phyloP scores from a whole-genome alignment of 2,329 filamentous ascomycete genomes.

The Xylaria sp. region DNA sequence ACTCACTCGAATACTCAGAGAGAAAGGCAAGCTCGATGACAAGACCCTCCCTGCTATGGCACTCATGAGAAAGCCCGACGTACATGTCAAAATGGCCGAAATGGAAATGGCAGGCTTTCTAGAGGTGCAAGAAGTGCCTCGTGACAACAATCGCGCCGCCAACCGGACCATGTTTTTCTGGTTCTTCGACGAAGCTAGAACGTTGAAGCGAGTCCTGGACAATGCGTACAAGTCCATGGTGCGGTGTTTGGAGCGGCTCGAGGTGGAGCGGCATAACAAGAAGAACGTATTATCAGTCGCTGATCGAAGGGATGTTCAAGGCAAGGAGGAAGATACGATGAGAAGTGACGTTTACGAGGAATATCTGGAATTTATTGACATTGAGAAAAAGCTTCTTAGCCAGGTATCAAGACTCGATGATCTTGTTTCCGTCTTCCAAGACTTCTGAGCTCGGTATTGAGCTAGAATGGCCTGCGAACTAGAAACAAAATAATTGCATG shows the following conservation, averaged over 20 bases:
- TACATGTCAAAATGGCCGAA: constrained; percentile 83
- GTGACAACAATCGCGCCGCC: constrained; percentile 82
- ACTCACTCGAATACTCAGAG: constrained; percentile 83
- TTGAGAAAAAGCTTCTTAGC: constrained; percentile 78
- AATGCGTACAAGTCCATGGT: constrained; percentile 91
- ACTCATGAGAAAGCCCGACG: constrained; percentile 84
- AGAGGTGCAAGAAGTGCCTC: constrained; percentile 93
- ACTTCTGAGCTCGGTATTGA: constrained; percentile 58
- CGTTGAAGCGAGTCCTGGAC: constrained; percentile 76
- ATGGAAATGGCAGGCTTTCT: constrained; percentile 89
- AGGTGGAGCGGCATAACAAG: constrained; percentile 77
- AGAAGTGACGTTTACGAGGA: constrained; percentile 76
- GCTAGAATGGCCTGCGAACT: constrained; percentile 22
- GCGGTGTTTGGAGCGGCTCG: constrained; percentile 81
- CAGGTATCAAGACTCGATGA: constrained; percentile 87
- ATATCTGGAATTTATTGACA: constrained; percentile 66
- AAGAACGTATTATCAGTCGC: constrained; percentile 81
- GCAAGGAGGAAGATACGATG: constrained; percentile 83
- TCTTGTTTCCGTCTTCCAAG: constrained; percentile 82
- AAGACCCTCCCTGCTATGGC: constrained; percentile 84
- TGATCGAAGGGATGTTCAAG: constrained; percentile 85
- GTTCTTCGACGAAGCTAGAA: constrained; percentile 84
- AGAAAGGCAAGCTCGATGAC: constrained; percentile 94
- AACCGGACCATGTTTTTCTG: constrained; percentile 90
- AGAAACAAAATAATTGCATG: constrained; percentile 28